Conservation (phyloP, 768 basidiomycete species). For the Clathrus columnatus region DNA sequence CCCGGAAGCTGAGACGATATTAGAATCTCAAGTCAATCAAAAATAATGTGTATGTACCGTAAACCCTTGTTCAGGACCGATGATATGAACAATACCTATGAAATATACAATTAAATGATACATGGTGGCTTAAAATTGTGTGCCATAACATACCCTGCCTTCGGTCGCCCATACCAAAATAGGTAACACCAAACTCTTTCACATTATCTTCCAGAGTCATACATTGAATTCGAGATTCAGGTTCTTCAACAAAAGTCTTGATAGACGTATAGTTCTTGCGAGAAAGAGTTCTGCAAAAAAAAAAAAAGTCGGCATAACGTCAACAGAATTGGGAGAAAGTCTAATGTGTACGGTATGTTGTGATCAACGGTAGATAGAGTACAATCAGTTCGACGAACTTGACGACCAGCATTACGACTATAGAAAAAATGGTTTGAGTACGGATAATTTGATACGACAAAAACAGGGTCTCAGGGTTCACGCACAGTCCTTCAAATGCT, state of each 20-base stretch:
- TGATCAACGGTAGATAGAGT: conserved; percentile 87
- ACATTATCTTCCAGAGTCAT: conserved; percentile 81
- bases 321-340: not conserved
- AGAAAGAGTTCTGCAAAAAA: conserved; percentile 48
- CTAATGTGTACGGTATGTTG: conserved; percentile 56
- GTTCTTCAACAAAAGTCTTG: conserved; percentile 68
- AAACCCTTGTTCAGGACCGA: conserved; percentile 91
- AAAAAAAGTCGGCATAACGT: no score
- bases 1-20: conserved; percentile 47
- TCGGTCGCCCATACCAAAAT: conserved; percentile 84
- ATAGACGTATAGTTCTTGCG: conserved; percentile 70
- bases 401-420: conserved; percentile 65
- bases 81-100: conserved; percentile 76
- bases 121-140: not conserved
- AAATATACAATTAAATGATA: conserved; percentile 7
- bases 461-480: conserved; percentile 8
- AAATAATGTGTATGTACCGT: conserved; percentile 36
- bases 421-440: conserved; percentile 13
- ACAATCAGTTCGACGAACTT: conserved; percentile 78
- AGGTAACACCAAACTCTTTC: conserved; percentile 84
- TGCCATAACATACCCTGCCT: conserved; percentile 55
- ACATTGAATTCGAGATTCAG: conserved; percentile 80
- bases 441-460: not conserved
- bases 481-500: conserved; percentile 81
- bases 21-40: conserved; percentile 9